phyloP scores from a whole-genome alignment of 495 filamentous ascomycete genomes.

The Neurospora sp. region DNA sequence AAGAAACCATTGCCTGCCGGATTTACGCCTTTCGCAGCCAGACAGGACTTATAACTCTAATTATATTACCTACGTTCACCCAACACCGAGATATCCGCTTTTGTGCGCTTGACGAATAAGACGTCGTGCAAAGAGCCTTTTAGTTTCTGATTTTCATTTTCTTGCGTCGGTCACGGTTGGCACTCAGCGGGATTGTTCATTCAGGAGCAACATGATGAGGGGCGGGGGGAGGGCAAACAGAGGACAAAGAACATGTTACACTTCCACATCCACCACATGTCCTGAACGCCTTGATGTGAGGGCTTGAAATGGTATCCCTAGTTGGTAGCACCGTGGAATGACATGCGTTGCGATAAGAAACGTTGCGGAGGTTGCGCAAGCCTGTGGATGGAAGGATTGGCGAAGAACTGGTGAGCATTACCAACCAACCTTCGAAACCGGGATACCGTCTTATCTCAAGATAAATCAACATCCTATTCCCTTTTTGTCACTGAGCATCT shows the following conservation, averaged over 20 bases:
- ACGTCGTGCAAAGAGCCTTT: constrained; percentile 15
- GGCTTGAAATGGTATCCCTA: neutral
- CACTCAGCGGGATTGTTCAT: neutral
- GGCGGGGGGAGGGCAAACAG: neutral
- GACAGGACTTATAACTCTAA: neutral
- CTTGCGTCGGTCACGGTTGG: constrained; percentile 10
- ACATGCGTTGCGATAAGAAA: constrained; percentile 4
- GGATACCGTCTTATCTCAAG: constrained; percentile 6
- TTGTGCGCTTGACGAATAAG: constrained; percentile 10
- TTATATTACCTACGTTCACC: neutral
- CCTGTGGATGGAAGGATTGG: neutral
- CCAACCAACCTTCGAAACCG: constrained; percentile 2
- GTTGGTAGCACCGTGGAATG: neutral
- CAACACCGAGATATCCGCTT: constrained; percentile 17
- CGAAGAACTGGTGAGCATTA: neutral
- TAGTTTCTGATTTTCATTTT: constrained; percentile 15
- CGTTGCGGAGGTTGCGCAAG: neutral
- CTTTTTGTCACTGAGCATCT: neutral
- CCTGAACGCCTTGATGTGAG: neutral
- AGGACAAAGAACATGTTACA: neutral
- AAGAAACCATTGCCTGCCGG: neutral
- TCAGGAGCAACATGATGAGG: neutral
- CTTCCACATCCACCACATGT: neutral
- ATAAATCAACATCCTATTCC: neutral
- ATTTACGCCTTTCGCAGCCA: neutral